Evolutionary conservation across 2,329 filamentous ascomycete species (phyloP).

Genomic region (Fusarium coffeatum): DNA sequence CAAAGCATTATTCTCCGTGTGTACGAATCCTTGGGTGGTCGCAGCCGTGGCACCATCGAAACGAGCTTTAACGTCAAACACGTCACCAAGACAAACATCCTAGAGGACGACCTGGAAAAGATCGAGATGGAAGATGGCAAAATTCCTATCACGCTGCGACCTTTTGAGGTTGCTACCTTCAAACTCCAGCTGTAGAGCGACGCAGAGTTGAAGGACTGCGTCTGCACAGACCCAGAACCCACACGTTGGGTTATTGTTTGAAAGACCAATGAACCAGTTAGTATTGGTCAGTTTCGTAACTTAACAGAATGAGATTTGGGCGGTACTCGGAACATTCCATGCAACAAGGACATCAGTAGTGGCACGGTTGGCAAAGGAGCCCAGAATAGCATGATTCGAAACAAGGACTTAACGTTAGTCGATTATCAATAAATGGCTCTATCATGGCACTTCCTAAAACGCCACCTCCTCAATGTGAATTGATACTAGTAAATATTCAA

Average conservation of each 20-base stretch:
- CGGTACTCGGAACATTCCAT: neutral
- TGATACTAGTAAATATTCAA: slow-evolving; percentile 11
- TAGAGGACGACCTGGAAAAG: slow-evolving; percentile 87
- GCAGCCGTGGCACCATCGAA: slow-evolving; percentile 75
- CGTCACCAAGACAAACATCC: slow-evolving; percentile 83
- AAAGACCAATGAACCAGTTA: neutral
- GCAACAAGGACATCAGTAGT: neutral
- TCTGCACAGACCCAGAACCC: slow-evolving; percentile 39
- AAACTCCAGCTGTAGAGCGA: slow-evolving; percentile 66
- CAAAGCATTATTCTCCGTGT: slow-evolving; percentile 85
- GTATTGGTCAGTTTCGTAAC: neutral
- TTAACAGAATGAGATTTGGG: neutral
- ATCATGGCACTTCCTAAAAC: slow-evolving; percentile 42
- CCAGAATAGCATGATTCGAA: slow-evolving; percentile 16
- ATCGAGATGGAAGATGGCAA: slow-evolving; percentile 62
- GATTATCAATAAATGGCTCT: slow-evolving; percentile 36
- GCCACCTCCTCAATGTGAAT: slow-evolving; percentile 36
- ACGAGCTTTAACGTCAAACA: slow-evolving; percentile 78
- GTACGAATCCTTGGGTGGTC: slow-evolving; percentile 90
- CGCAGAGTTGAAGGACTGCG: slow-evolving; percentile 42
- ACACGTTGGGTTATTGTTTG: slow-evolving; percentile 16
- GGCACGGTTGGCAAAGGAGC: neutral
- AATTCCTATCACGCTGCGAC: slow-evolving; percentile 74
- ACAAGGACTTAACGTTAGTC: slow-evolving; percentile 29
- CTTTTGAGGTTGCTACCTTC: slow-evolving; percentile 89